Percentiles rank a stretch among this genome's conserved stretches.
Evolutionary conservation across 495 filamentous ascomycete genomes (phyloP).

Genomic region (Chlorociboria aeruginascens): DNA sequence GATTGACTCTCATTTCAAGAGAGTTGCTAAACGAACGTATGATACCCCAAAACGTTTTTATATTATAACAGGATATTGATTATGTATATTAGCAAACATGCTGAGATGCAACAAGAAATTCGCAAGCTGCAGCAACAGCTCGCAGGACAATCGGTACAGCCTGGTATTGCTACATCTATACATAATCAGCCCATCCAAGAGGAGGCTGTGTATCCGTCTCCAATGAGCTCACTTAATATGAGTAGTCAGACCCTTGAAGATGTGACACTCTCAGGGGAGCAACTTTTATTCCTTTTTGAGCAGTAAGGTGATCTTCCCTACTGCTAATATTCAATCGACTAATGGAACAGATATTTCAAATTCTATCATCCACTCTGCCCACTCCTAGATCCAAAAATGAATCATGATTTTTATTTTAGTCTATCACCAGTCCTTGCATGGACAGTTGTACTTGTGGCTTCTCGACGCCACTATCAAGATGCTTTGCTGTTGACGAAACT

Average conservation of each 20-base stretch:
- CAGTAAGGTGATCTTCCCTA: constrained; percentile 49
- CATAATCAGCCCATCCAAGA: too few relatives aligned
- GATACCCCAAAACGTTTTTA: constrained; percentile 80
- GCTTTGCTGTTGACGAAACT: constrained; percentile 52
- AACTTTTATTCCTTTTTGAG: constrained; percentile 41
- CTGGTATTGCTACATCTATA: too few relatives aligned
- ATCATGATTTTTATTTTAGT: constrained; percentile 63
- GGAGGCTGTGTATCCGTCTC: neutral
- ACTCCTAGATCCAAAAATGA: constrained; percentile 54
- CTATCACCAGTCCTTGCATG: constrained; percentile 67
- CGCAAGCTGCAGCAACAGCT: neutral
- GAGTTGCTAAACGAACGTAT: constrained; percentile 73
- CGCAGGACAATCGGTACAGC: too few relatives aligned
- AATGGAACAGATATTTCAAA: constrained; percentile 63
- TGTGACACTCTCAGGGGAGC: neutral
- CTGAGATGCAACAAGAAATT: neutral
- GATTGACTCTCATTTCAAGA: constrained; percentile 84
- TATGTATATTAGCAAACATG: neutral
- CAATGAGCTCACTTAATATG: constrained; percentile 24
- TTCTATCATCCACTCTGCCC: constrained; percentile 75
- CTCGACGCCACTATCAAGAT: constrained; percentile 56
- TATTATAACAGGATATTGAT: constrained; percentile 25
- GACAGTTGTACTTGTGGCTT: constrained; percentile 70
- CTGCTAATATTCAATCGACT: constrained; percentile 68
- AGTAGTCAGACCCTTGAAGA: neutral